Conservation (phyloP, 306 rosid genomes). For the Casuarina cunninghamiana region DNA sequence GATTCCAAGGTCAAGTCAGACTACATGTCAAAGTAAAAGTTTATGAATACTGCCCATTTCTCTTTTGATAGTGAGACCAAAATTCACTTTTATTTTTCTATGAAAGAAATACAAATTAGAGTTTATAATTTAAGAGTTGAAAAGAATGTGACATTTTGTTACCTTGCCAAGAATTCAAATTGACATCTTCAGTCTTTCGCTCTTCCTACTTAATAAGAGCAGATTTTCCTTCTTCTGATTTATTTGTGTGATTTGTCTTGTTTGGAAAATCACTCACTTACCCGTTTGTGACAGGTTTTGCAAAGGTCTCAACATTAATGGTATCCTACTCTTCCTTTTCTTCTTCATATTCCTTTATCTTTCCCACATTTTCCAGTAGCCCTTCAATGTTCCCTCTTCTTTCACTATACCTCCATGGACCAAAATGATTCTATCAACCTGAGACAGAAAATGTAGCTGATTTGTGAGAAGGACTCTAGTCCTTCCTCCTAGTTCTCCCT, state of each 20-base stretch:
- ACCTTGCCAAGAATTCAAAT: slow-evolving; percentile 76
- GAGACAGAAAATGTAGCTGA: slow-evolving; percentile 92
- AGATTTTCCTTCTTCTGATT: slow-evolving; percentile 54
- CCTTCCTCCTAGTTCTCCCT: slow-evolving; percentile 73
- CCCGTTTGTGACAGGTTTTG: slow-evolving; percentile 31
- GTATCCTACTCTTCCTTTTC: slow-evolving; percentile 29
- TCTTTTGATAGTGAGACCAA: background rate
- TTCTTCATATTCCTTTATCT: slow-evolving; percentile 62
- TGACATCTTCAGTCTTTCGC: slow-evolving; percentile 75
- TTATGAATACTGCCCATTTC: background rate
- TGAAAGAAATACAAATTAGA: background rate
- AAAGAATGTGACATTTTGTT: background rate
- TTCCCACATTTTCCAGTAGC: slow-evolving; percentile 91
- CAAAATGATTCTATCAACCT: slow-evolving; percentile 71
- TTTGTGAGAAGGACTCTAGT: slow-evolving; percentile 90
- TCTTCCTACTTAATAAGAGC: slow-evolving; percentile 81
- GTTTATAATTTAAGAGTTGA: background rate
- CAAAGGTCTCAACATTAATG: slow-evolving; percentile 22
- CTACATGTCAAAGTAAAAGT: background rate
- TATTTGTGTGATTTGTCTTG: slow-evolving; percentile 43
- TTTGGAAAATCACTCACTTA: slow-evolving; percentile 37
- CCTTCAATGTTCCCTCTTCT: slow-evolving; percentile 88
- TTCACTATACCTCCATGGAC: slow-evolving; percentile 63
- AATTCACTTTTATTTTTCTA: background rate
- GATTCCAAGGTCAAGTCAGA: background rate